Evolutionary conservation across 345 rosid species (phyloP).

Genomic region (Brassica rapa): DNA sequence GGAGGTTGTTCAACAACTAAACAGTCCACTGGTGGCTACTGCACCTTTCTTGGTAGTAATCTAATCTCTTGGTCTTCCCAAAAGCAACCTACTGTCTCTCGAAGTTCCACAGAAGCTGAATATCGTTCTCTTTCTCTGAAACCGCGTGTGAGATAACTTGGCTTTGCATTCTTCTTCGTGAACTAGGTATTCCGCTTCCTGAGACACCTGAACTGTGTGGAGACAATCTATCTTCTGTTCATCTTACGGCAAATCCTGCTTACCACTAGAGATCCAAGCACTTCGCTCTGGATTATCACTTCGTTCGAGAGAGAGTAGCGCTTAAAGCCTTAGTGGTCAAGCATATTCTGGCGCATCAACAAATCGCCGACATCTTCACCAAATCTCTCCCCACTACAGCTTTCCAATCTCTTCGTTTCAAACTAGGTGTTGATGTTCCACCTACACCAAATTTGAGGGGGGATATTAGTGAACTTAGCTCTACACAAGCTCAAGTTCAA

Average conservation of each 20-base stretch:
- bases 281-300: neutral
- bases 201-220: neutral
- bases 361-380: neutral
- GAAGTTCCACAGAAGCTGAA: neutral
- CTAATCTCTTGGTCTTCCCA: neutral
- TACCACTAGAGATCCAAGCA: neutral
- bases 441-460: neutral
- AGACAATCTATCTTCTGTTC: neutral
- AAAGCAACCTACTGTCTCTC: neutral
- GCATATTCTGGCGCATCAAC: neutral
- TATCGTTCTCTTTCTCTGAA: neutral
- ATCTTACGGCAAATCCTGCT: neutral
- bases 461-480: neutral
- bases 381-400: neutral
- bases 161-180: neutral
- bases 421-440: neutral
- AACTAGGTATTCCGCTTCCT: neutral
- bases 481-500: neutral
- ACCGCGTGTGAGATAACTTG: neutral
- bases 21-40: neutral
- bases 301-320: neutral
- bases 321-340: neutral
- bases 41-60: neutral
- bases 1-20: neutral
- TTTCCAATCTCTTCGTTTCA: neutral